Percentiles rank a stretch among this genome's conserved stretches.
These are phyloP conservation scores for Daldinia eschscholtzii DNA, from an alignment of 2,329 filamentous ascomycete genomes.

Conservation along the genomic window DNA sequence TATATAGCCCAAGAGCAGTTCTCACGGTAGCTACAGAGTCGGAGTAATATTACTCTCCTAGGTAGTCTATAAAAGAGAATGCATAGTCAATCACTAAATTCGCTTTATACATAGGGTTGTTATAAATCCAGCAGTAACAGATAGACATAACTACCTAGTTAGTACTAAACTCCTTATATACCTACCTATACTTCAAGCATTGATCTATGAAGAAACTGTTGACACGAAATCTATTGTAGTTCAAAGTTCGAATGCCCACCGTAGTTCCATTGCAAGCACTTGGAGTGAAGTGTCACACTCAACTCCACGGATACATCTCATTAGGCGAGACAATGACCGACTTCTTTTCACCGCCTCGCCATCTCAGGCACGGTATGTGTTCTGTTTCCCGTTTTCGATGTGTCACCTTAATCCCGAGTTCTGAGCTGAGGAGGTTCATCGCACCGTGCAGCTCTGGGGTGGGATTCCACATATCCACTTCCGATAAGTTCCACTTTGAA, in stretches of 20 bases:
- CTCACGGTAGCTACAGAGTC: too few relatives aligned
- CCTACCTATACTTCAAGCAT: neutral
- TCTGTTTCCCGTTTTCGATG: slow-evolving; percentile 24
- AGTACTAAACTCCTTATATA: too few relatives aligned
- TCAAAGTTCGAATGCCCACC: neutral
- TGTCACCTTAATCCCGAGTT: slow-evolving; percentile 21
- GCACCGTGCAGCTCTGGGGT: slow-evolving; percentile 15
- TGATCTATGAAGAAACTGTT: neutral
- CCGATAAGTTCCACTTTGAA: slow-evolving; percentile 22
- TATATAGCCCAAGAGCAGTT: too few relatives aligned
- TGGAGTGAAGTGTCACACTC: neutral
- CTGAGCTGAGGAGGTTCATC: slow-evolving; percentile 15
- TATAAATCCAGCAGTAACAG: too few relatives aligned
- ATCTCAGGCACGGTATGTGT: slow-evolving; percentile 39
- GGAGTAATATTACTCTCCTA: too few relatives aligned
- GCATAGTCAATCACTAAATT: too few relatives aligned
- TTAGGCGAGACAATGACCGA: slow-evolving; percentile 19
- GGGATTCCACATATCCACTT: slow-evolving; percentile 40
- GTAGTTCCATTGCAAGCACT: neutral
- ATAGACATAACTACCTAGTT: too few relatives aligned
- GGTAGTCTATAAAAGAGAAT: too few relatives aligned
- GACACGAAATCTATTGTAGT: neutral
- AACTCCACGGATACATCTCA: slow-evolving; percentile 45
- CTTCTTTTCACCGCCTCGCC: slow-evolving; percentile 30
- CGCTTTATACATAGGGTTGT: too few relatives aligned